Conservation (phyloP, 2,329 filamentous ascomycete genomes). For the Colletotrichum paranaense region DNA sequence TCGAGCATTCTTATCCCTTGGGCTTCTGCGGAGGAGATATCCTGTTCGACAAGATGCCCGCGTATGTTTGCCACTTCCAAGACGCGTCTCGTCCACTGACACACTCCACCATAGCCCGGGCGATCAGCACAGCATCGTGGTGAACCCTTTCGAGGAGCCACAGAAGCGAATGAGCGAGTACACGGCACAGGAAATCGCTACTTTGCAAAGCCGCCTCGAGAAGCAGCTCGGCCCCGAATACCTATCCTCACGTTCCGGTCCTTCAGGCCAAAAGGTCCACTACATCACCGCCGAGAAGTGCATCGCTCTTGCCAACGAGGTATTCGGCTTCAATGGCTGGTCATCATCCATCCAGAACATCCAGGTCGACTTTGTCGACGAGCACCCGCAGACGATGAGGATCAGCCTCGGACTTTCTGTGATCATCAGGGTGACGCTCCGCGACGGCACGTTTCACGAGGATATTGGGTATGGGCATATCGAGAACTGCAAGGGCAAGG, state of each 20-base stretch:
- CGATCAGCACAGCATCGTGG: conserved; percentile 70
- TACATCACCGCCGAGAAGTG: conserved; percentile 97
- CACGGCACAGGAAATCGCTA: conserved; percentile 91
- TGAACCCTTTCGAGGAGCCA: conserved; percentile 85
- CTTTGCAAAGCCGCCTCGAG: conserved; percentile 85
- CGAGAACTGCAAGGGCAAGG: conserved; percentile 95
- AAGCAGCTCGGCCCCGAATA: conserved; percentile 97
- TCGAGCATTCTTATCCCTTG: not conserved
- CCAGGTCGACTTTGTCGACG: conserved; percentile 95
- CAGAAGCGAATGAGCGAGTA: conserved; percentile 79
- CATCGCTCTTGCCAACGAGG: conserved; percentile 93
- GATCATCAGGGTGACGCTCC: conserved; percentile 88
- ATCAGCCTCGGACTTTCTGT: conserved; percentile 90
- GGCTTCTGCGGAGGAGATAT: not conserved
- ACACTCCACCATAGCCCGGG: conserved; percentile 64
- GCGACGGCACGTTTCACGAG: conserved; percentile 96
- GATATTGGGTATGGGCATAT: conserved; percentile 97
- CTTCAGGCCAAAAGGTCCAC: conserved; percentile 87
- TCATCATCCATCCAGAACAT: conserved; percentile 95
- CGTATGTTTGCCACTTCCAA: conserved; percentile 47
- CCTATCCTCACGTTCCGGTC: conserved; percentile 86
- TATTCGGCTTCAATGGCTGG: conserved; percentile 98
- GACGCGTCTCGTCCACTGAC: conserved; percentile 37
- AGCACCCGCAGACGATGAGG: conserved; percentile 80
- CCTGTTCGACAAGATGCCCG: conserved; percentile 51